Conservation (phyloP, 2,329 filamentous ascomycete species). For the Colletotrichum higginsianum region DNA sequence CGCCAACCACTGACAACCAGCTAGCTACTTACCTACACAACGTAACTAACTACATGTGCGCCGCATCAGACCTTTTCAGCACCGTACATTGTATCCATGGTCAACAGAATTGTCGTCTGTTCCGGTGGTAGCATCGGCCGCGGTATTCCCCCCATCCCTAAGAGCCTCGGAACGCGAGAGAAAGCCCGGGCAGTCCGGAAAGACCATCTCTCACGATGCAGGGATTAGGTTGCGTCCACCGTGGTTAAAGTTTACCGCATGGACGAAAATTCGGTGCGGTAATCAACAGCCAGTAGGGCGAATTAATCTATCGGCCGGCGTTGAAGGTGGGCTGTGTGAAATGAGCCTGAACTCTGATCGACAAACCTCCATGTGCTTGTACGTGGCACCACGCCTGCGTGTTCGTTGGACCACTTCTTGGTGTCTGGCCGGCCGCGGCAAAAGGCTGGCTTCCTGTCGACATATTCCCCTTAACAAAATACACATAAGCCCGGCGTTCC, state of each 20-base stretch:
- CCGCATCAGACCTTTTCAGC: background rate
- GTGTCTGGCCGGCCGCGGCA: background rate
- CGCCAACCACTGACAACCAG: too few species aligned
- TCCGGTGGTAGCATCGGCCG: background rate
- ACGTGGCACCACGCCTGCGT: background rate
- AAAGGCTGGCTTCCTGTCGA: background rate
- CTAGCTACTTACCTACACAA: too few species aligned
- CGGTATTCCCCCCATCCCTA: too few species aligned
- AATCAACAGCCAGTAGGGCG: background rate
- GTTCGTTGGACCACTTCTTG: background rate
- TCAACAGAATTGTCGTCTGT: background rate
- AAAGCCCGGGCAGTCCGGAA: slow-evolving; percentile 10
- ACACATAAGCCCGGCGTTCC: background rate
- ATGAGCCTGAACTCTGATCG: background rate
- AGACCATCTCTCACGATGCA: background rate
- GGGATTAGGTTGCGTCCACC: slow-evolving; percentile 5
- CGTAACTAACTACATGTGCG: too few species aligned
- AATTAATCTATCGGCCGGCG: slow-evolving; percentile 54
- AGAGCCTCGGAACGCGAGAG: background rate
- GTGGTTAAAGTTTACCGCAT: slow-evolving; percentile 19
- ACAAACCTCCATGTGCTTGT: background rate
- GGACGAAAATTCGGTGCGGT: background rate
- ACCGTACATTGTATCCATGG: too few species aligned
- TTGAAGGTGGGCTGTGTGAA: background rate
- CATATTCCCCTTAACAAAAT: background rate